Evolutionary conservation across 805 yeast genomes (phyloP).

Genomic region (Clavispora phyllophila): DNA sequence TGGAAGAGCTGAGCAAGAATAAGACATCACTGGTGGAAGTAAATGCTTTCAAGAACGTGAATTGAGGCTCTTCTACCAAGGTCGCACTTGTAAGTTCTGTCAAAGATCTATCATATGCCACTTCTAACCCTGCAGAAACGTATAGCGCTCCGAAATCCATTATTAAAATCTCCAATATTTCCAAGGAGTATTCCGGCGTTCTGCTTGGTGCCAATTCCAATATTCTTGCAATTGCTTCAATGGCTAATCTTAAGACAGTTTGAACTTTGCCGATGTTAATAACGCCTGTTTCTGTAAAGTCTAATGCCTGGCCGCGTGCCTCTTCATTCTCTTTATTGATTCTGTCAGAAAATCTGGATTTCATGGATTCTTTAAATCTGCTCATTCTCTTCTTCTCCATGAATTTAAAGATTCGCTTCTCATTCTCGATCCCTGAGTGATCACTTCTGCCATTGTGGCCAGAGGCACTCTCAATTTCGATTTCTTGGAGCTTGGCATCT

Average conservation of each 20-base stretch:
- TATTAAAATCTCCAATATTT: constrained; percentile 60
- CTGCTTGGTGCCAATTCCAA: constrained; percentile 66
- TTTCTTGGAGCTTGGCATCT: constrained; percentile 30
- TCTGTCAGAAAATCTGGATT: constrained; percentile 32
- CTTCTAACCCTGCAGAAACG: constrained; percentile 70
- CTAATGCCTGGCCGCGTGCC: constrained; percentile 39
- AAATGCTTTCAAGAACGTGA: constrained; percentile 47
- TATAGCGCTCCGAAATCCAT: constrained; percentile 70
- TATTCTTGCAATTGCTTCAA: constrained; percentile 73
- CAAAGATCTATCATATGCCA: constrained; percentile 47
- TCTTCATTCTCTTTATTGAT: constrained; percentile 1
- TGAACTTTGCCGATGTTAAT: constrained; percentile 50
- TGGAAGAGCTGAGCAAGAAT: constrained; percentile 62
- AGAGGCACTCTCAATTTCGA: constrained; percentile 23
- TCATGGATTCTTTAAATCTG: constrained; percentile 55
- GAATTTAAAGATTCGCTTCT: constrained; percentile 26
- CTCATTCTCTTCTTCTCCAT: constrained; percentile 42
- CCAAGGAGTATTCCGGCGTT: constrained; percentile 58
- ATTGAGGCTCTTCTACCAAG: constrained; percentile 28
- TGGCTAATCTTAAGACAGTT: constrained; percentile 55
- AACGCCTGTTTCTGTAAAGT: constrained; percentile 18
- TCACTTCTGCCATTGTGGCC: constrained; percentile 11
- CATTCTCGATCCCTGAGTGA: constrained; percentile 10
- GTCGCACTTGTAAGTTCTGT: constrained; percentile 26
- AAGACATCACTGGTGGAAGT: constrained; percentile 55